Base-by-base conservation (phyloP, 345 rosid genomes). In the Diplotaxis tenuifolia region DNA sequence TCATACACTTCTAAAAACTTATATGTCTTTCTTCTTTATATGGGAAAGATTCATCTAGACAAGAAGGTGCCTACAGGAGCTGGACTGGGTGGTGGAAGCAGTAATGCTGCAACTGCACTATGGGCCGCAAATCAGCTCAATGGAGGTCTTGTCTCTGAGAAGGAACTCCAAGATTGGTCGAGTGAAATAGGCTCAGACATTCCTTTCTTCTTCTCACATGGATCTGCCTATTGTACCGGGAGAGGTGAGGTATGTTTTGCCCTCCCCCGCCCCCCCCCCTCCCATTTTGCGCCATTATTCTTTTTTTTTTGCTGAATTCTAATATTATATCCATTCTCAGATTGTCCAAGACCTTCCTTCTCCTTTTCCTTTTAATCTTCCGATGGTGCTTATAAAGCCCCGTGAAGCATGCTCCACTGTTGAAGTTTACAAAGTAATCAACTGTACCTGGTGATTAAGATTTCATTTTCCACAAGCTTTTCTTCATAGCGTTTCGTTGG, bases 111-210 rank as follows among this genome's bases (percentile, higher is more conserved):
- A 42, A 95, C 97, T 27, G 97, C 99, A 22, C 92, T 95, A 28
- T 95, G 99, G 99, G 99, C 97, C 6, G 99, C 96, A 47, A 95
- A 95, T 82, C 89, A 88, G 81, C 87, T 92, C 80, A 87, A 83
- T 73, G 90, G 96, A 32, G 71, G 84, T 80, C 61, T 76, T 70
- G 99, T 84, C 32, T 82, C 91, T 10, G 96, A 95, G 83, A 86
- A 88, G 62, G 94, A 95, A 57, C 99, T 95, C 16, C 96, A 92
- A 62, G 96, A 92, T 58, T 95, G 99, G 99, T 95, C 97, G 4
- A 81, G 96, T 63, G 97, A 92, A 83, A 95, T 90, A 45, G 99
- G 99, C 47, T 95, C 99, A 52, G 99, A 95, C 82, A 83, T 95
- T 75, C 95, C 99, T 65, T 95, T 92, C 85, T 95, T 92, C 78